Conservation (phyloP, 148 eudicot genomes). For the Spergularia bocconei region DNA sequence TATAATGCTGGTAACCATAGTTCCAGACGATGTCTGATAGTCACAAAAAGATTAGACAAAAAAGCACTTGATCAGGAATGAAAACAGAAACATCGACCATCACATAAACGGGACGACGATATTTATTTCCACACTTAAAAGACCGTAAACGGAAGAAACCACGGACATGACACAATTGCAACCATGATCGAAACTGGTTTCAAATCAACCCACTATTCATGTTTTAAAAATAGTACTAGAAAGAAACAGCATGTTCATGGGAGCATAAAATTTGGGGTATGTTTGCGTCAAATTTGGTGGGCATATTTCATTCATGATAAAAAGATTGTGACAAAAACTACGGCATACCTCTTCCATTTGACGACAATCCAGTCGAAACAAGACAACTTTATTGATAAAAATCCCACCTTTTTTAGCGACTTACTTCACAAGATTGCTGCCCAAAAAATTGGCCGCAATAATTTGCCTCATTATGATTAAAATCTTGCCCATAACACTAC, state of each 20-base stretch:
- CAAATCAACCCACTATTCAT: too few relatives aligned
- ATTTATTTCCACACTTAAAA: too few relatives aligned
- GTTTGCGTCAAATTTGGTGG: conserved; percentile 9
- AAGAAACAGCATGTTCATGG: not conserved
- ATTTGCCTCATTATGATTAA: conserved; percentile 24
- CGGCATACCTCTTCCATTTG: conserved; percentile 6
- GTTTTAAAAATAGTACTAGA: not conserved
- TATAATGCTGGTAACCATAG: too few relatives aligned
- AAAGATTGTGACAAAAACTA: conserved; percentile 24
- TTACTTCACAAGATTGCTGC: conserved; percentile 27
- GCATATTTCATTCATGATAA: not conserved
- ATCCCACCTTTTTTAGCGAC: conserved; percentile 18
- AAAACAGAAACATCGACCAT: too few relatives aligned
- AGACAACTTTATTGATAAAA: not conserved
- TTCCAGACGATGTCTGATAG: too few relatives aligned
- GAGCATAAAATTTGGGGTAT: not conserved
- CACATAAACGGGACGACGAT: too few relatives aligned
- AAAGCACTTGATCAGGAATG: too few relatives aligned
- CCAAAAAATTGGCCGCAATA: conserved; percentile 16
- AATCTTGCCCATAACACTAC: conserved; percentile 2
- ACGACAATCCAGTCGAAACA: conserved; percentile 21
- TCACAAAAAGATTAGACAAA: too few relatives aligned
- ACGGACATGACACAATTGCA: too few relatives aligned
- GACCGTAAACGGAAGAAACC: too few relatives aligned
- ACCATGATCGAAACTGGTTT: too few relatives aligned